Conservation (phyloP, 176 grass and related monocot genomes). For the Musa acuminata region DNA sequence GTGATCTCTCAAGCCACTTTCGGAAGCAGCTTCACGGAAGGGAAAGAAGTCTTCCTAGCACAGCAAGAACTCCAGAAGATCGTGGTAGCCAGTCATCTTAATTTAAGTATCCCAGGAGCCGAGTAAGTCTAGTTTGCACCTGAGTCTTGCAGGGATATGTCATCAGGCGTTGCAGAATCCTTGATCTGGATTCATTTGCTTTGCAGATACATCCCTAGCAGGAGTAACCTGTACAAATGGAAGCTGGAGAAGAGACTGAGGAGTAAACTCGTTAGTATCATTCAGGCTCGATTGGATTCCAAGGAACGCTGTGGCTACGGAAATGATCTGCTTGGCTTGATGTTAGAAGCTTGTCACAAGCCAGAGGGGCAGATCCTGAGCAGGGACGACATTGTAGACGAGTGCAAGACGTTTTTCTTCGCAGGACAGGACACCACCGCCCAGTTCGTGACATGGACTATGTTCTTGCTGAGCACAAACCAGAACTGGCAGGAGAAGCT, state of each 20-base stretch:
- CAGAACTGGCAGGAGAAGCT: constrained; percentile 58
- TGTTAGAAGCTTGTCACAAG: constrained; percentile 27
- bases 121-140: too few relatives aligned
- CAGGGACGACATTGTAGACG: constrained; percentile 55
- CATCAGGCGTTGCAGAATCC: too few relatives aligned
- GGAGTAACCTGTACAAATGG: constrained; percentile 21
- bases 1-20: too few relatives aligned
- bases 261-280: constrained; percentile 26
- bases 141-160: background rate
- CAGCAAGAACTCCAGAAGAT: too few relatives aligned
- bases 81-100: too few relatives aligned
- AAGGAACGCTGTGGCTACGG: constrained; percentile 7
- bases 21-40: too few relatives aligned
- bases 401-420: too few relatives aligned
- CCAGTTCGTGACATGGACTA: too few relatives aligned
- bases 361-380: constrained; percentile 11
- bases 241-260: constrained; percentile 35
- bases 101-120: too few relatives aligned
- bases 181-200: background rate
- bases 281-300: constrained; percentile 17
- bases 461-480: too few relatives aligned
- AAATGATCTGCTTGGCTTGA: constrained; percentile 46
- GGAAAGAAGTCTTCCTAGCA: too few relatives aligned
- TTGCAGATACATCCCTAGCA: constrained; percentile 34
- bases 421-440: too few relatives aligned